These are phyloP conservation scores for Yamadazyma insecticola DNA, from an alignment of 805 yeast species.

Conservation along the genomic window DNA sequence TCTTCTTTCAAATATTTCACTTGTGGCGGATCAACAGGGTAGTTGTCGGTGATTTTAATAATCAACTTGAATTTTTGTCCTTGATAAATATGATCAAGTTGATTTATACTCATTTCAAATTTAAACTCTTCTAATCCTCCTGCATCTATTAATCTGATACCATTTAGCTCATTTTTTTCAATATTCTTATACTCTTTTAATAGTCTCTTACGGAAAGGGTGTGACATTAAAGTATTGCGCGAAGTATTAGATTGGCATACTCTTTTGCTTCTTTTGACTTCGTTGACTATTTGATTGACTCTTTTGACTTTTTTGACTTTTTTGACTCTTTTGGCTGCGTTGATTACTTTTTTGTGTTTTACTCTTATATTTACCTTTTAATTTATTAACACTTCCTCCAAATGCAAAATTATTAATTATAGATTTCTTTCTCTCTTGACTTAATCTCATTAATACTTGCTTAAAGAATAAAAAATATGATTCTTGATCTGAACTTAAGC, in stretches of 20 bases:
- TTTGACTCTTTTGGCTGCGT: neutral
- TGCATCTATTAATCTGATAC: conserved; percentile 17
- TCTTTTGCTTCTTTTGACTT: too few species aligned
- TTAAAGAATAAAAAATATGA: conserved; percentile 37
- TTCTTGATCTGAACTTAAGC: conserved; percentile 29
- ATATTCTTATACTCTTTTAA: conserved; percentile 23
- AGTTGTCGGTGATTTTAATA: conserved; percentile 38
- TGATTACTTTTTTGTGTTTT: too few species aligned
- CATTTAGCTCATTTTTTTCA: conserved; percentile 13
- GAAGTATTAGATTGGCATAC: neutral
- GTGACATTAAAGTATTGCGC: conserved; percentile 11
- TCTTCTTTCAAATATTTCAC: conserved; percentile 38
- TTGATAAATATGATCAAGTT: conserved; percentile 12
- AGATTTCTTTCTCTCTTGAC: conserved; percentile 26
- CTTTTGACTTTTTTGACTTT: too few species aligned
- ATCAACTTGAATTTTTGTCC: conserved; percentile 32
- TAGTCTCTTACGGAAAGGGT: conserved; percentile 25
- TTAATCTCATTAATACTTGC: conserved; percentile 25
- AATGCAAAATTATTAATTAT: too few species aligned
- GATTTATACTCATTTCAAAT: conserved; percentile 16
- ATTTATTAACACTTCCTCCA: too few species aligned
- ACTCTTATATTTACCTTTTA: too few species aligned
- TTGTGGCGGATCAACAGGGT: conserved; percentile 59
- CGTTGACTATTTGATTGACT: too few species aligned
- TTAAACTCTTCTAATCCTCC: conserved; percentile 17